Base-by-base conservation (phyloP, 768 basidiomycete genomes). In the Pisolithus albus region DNA sequence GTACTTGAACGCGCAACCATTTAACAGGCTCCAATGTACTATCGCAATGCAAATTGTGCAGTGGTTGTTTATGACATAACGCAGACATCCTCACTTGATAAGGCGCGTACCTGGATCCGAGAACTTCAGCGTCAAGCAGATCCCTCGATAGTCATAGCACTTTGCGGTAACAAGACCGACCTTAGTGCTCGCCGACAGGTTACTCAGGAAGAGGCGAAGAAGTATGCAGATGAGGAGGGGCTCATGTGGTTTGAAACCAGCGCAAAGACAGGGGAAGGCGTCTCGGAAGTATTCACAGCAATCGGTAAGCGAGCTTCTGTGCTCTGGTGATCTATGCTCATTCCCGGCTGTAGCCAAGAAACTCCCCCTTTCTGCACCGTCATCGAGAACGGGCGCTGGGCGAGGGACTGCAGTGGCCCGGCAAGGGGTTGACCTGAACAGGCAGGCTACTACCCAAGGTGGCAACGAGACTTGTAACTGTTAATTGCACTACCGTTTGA, bases 11-110 rank as follows among this genome's bases (percentile, higher is more conserved):
- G 30, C 32, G n/a, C 34, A 36, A 49, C 39, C 46, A 51, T 32
- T 24, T 28, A 18, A 39, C 51, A 92, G 82, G 90, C 91, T 36
- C 92, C 91, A 51, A 95, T 94, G 92, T 95, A 95, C 75, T 96
- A 96, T 71, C 86, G 92, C 58, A 92, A 92, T 58, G 91, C 90
- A 63, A 88, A 93, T 63, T 92, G 91, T 61, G 92, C 92, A 23
- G 89, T 95, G 24, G 92, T 93, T 44, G 92, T 93, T 19, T 95
- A 92, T 67, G 96, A 99, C 70, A 94, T 99, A 68, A 98, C 96
- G 39, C 88, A 92, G 64, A 66, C 86, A 7, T 77, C 91, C 21
- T 95, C 94, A 2, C 81, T 95, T 56, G 91, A 95, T 74, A 96
- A 95, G 72, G 95, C 95, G 26, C 86, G 88, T 59, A 84, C 85